These are phyloP conservation scores for Forsythia viridissima DNA, from an alignment of 257 asterid genomes.

Conservation along the genomic window DNA sequence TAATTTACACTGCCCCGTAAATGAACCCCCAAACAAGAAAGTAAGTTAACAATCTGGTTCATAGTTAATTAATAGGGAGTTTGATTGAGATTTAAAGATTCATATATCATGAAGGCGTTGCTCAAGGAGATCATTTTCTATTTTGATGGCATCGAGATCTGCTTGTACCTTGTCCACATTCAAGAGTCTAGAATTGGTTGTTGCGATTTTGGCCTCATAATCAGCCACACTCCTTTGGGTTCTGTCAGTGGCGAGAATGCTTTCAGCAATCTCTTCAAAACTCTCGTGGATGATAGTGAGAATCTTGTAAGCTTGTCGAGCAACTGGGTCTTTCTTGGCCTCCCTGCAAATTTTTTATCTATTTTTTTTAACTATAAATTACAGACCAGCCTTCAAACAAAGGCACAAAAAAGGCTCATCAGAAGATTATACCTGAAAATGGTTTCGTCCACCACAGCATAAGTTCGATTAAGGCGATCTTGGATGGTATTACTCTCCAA, in stretches of 20 bases:
- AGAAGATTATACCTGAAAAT: slow-evolving; percentile 55
- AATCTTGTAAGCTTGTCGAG: slow-evolving; percentile 64
- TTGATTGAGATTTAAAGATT: slow-evolving; percentile 4
- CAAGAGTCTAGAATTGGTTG: slow-evolving; percentile 45
- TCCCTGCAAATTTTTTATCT: slow-evolving; percentile 44
- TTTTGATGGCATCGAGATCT: slow-evolving; percentile 67
- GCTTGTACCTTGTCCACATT: slow-evolving; percentile 59
- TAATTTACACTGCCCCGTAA: not conserved
- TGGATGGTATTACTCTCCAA: slow-evolving; percentile 77
- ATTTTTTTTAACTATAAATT: no score
- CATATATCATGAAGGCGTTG: slow-evolving; percentile 25
- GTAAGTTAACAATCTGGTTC: not conserved
- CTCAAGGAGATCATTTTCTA: slow-evolving; percentile 70
- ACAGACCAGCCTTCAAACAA: no score
- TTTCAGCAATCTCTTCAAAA: slow-evolving; percentile 69
- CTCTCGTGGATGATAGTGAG: slow-evolving; percentile 62
- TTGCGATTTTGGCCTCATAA: slow-evolving; percentile 67
- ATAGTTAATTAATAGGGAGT: not conserved
- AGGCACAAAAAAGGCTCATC: not conserved
- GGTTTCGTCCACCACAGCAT: slow-evolving; percentile 66
- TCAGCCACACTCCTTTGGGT: slow-evolving; percentile 59
- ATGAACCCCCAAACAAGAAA: not conserved
- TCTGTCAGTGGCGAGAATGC: slow-evolving; percentile 58
- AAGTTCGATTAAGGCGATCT: slow-evolving; percentile 77
- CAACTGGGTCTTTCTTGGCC: slow-evolving; percentile 69